Evolutionary conservation across 768 basidiomycete species (phyloP).

Genomic region (Suillus luteus): DNA sequence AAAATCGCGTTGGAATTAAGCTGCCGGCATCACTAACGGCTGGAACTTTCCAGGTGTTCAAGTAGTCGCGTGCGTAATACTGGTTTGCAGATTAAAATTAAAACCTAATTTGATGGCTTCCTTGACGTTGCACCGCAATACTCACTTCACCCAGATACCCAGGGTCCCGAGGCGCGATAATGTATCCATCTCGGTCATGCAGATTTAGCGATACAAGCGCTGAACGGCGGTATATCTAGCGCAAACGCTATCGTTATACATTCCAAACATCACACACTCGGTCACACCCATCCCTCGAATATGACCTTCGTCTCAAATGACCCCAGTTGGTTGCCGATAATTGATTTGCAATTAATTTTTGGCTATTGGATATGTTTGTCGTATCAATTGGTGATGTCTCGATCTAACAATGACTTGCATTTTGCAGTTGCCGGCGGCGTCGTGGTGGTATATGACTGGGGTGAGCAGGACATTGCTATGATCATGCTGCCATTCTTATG

Average conservation of each 20-base stretch:
- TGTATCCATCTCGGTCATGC: background rate
- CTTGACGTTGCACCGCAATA: no score
- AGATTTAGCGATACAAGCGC: background rate
- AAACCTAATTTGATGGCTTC: no score
- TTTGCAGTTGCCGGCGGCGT: background rate
- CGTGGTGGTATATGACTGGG: background rate
- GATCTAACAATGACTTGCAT: background rate
- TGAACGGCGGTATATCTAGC: background rate
- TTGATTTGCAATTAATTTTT: background rate
- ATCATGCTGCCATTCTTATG: no score
- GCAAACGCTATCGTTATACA: background rate
- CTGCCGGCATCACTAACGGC: background rate
- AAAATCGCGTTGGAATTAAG: background rate
- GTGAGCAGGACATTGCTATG: background rate
- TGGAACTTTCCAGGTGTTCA: background rate
- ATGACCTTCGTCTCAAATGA: background rate
- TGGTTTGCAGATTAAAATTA: background rate
- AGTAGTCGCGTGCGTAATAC: background rate
- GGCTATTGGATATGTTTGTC: background rate
- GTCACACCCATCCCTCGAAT: background rate
- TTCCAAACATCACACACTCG: background rate
- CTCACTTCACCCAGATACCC: no score
- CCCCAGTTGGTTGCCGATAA: background rate
- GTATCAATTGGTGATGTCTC: background rate
- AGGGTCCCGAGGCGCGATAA: no score